phyloP scores from a whole-genome alignment of 805 yeast species.

The Clavispora asparagi region DNA sequence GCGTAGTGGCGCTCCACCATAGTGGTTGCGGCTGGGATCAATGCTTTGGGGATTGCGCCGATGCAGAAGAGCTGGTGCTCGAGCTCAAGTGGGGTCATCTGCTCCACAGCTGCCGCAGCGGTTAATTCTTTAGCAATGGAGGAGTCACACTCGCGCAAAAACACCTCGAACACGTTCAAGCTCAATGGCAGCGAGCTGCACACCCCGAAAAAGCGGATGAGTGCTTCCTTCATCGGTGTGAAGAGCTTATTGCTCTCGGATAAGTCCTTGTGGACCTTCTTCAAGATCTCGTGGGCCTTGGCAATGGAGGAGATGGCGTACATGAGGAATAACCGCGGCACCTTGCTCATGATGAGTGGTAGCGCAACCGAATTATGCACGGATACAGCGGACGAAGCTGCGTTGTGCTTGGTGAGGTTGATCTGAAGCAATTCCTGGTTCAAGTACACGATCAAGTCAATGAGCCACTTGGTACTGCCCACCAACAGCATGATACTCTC shows the following conservation, averaged over 20 bases:
- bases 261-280: slow-evolving; percentile 51
- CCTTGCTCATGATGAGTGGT: slow-evolving; percentile 60
- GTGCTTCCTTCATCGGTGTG: slow-evolving; percentile 50
- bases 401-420: slow-evolving; percentile 18
- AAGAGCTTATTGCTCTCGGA: slow-evolving; percentile 35
- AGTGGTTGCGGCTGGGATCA: slow-evolving; percentile 34
- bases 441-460: slow-evolving; percentile 67
- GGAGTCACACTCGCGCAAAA: slow-evolving; percentile 53
- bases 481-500: slow-evolving; percentile 56
- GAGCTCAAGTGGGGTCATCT: slow-evolving; percentile 37
- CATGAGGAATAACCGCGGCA: slow-evolving; percentile 62
- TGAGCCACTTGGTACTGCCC: slow-evolving; percentile 85
- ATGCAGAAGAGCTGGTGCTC: slow-evolving; percentile 61
- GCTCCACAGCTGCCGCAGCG: slow-evolving; percentile 11
- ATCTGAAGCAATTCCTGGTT: slow-evolving; percentile 67
- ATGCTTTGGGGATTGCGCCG: slow-evolving; percentile 51
- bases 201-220: slow-evolving; percentile 44
- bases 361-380: slow-evolving; percentile 41
- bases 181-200: slow-evolving; percentile 50
- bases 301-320: slow-evolving; percentile 65
- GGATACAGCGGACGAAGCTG: slow-evolving; percentile 16
- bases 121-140: slow-evolving; percentile 26
- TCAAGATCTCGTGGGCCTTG: slow-evolving; percentile 52
- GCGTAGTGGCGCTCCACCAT: slow-evolving; percentile 46
- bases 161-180: slow-evolving; percentile 53